Conservation (phyloP, 495 filamentous ascomycete species). For the Hyaloscypha hepaticicola region DNA sequence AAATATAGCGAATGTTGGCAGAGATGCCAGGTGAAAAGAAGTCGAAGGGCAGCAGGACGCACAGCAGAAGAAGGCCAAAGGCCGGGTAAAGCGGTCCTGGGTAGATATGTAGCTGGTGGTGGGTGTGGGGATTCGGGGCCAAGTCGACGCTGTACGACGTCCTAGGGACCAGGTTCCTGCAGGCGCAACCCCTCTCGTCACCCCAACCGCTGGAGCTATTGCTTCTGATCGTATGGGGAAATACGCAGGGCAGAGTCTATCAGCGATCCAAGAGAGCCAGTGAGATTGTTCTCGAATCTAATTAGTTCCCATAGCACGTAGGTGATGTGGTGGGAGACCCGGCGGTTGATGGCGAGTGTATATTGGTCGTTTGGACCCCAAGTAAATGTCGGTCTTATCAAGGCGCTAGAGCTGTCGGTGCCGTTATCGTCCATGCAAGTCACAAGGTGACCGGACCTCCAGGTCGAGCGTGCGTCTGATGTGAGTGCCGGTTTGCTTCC, state of each 20-base stretch:
- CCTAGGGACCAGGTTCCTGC: constrained; percentile 27
- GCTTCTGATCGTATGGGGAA: constrained; percentile 17
- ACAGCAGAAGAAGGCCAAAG: constrained; percentile 17
- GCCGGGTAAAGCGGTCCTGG: constrained; percentile 26
- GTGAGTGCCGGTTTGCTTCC: constrained; percentile 11
- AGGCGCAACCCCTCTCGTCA: constrained; percentile 25
- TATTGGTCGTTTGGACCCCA: constrained; percentile 26
- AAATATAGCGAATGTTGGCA: constrained; percentile 24
- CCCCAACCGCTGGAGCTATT: constrained; percentile 32
- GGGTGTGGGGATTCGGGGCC: constrained; percentile 16
- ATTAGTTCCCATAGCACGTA: constrained; percentile 8
- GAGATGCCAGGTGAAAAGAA: constrained; percentile 17
- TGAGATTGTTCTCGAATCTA: constrained; percentile 10
- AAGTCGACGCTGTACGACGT: constrained; percentile 20
- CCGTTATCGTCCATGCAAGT: constrained; percentile 29
- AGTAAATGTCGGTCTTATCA: constrained; percentile 25
- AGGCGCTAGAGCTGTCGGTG: constrained; percentile 19
- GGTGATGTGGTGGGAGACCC: constrained; percentile 12
- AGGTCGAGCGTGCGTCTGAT: constrained; percentile 8
- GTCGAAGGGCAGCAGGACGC: constrained; percentile 7
- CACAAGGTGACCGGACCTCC: constrained; percentile 13
- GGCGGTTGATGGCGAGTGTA: constrained; percentile 24
- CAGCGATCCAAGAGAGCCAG: constrained; percentile 15
- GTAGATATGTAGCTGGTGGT: constrained; percentile 25
- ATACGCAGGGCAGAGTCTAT: constrained; percentile 14